Conservation (phyloP, 495 filamentous ascomycete genomes). For the Daldinia concentrica region DNA sequence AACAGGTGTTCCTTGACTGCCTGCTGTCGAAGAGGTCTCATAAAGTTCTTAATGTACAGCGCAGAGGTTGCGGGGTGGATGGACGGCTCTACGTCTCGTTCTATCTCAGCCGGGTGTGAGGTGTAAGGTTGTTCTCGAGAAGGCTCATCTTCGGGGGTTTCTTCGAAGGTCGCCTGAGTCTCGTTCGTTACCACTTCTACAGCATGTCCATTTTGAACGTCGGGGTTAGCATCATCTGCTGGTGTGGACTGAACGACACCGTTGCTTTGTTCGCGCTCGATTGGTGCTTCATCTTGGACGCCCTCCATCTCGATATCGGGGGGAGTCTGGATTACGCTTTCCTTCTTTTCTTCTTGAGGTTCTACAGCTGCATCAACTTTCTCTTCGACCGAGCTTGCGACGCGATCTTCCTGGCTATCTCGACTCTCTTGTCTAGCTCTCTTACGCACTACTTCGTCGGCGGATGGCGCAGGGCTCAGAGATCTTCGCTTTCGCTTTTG, state of each 20-base stretch:
- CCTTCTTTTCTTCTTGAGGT: constrained; percentile 5
- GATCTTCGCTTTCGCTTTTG: constrained; percentile 81
- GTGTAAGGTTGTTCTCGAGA: constrained; percentile 50
- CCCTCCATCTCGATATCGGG: constrained; percentile 28
- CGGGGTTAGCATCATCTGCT: constrained; percentile 19
- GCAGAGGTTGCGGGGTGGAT: constrained; percentile 84
- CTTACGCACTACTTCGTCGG: constrained; percentile 55
- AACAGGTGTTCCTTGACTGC: constrained; percentile 73
- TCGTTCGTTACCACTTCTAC: constrained; percentile 45
- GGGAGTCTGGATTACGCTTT: constrained; percentile 11
- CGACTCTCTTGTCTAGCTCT: constrained; percentile 50
- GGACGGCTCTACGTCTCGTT: constrained; percentile 66
- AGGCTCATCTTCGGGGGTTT: constrained; percentile 13
- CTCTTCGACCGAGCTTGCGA: background rate
- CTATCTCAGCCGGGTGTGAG: constrained; percentile 39
- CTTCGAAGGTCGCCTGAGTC: constrained; percentile 22
- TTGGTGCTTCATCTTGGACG: constrained; percentile 5
- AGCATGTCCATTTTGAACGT: constrained; percentile 26
- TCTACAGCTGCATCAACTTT: constrained; percentile 5
- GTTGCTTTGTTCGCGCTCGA: constrained; percentile 8
- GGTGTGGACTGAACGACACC: constrained; percentile 9
- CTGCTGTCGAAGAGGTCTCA: constrained; percentile 79
- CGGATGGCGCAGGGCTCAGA: constrained; percentile 69
- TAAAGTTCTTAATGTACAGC: constrained; percentile 90
- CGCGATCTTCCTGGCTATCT: constrained; percentile 22